Evolutionary conservation across 768 basidiomycete genomes (phyloP).

Genomic region (Coprinopsis cinerea): DNA sequence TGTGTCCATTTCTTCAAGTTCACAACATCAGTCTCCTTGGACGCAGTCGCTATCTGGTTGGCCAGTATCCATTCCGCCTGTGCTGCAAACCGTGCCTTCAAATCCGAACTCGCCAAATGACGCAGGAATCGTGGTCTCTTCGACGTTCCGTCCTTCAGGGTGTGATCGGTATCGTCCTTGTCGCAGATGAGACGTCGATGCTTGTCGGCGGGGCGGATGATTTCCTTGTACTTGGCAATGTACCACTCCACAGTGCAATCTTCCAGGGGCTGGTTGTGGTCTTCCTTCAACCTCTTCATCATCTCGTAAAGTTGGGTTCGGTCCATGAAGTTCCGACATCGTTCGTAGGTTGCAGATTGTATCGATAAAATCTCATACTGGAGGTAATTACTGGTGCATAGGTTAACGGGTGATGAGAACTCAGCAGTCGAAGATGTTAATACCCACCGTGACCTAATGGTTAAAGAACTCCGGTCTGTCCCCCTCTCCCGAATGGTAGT

Average conservation of each 20-base stretch:
- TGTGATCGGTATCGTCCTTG: not conserved
- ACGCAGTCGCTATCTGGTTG: constrained; percentile 7
- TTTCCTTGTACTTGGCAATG: not conserved
- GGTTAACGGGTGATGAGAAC: not conserved
- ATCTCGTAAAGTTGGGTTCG: constrained; percentile 1
- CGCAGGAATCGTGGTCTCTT: constrained; percentile 5
- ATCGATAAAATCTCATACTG: not conserved
- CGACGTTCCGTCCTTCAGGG: not conserved
- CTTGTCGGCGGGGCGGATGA: not conserved
- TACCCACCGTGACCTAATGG: not conserved
- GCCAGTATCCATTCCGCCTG: constrained; percentile 10
- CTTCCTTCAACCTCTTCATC: constrained; percentile 1
- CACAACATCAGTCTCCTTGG: not conserved
- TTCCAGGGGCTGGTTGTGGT: not conserved
- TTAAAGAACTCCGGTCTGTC: not conserved
- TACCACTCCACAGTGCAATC: constrained; percentile 4
- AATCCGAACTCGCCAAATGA: not conserved
- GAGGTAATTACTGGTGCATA: not conserved
- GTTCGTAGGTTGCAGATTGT: not conserved
- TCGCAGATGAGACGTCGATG: constrained; percentile 1
- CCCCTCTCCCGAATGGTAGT: not conserved
- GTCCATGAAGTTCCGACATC: not conserved
- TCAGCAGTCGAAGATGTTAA: not conserved
- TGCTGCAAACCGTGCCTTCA: constrained; percentile 1
- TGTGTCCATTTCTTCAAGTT: not conserved